Evolutionary conservation across 805 yeast species (phyloP), one percentile per base, ranked within the genome.

Genomic region (Saccharomyces kudriavzevii): DNA sequence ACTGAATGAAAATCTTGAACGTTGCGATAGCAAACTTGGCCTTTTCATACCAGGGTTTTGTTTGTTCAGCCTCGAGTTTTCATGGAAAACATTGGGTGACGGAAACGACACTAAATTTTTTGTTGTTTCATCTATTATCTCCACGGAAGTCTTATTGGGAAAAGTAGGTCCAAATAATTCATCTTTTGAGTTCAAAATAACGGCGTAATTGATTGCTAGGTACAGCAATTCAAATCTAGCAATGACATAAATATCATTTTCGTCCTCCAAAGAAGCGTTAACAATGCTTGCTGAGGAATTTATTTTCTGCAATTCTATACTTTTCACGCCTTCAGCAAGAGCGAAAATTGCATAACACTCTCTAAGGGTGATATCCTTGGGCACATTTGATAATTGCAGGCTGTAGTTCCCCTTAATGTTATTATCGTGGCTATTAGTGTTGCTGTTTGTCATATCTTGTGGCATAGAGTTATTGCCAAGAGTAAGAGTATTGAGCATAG

Each of bases 281-380:
- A 17, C 24, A 17, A 35, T 17, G 24, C 11, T 51, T 22, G 55
- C 45, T 6, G 56, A 24, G 4, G 58, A 49, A 22, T 50, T 50
- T 51, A 49, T 55, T 26, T 22, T 51, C 29, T 24, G 50, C 2
- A 28, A 48, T 52, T 81, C 85, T 45, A 82, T 70, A 54, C 70
- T 75, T 35, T 77, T 58, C 48, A 84, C 84, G 59, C 84, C 89
- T 56, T 75, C 70, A n/a, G 88, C 87, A 52, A 87, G 70, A 5
- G 92, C 78, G 65, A 87, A 87, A 6, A 87, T 76, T 14, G 84
- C 74, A 49, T 78, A 74, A 2, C 87, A 83, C 66, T 87, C 95
- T 66, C 94, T 77, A 35, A 76, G 58, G 2, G 87, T 68, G 28
- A 86, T 72, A 68, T 87, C 89, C 3, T 69, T 59, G 8, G 95